Evolutionary conservation across 768 basidiomycete genomes (phyloP), one percentile per base, ranked within the genome.

Genomic region (Aureoboletus auriporus): DNA sequence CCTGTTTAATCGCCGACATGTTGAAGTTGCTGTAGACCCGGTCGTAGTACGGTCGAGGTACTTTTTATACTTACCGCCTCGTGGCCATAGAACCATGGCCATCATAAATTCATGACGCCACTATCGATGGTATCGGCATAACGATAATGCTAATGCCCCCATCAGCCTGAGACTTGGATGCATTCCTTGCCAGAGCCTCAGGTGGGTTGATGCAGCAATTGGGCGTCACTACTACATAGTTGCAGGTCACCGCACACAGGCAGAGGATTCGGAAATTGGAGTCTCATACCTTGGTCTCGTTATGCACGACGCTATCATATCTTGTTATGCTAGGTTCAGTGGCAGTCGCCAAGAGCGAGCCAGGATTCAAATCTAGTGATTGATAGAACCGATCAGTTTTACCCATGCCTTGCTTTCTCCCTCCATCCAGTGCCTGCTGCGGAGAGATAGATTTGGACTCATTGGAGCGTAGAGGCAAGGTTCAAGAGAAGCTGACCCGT

Each of bases 41-140:
- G 89, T 82, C 4, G 89, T 23, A 23, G 89, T 2, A 88, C 88
- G 62, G 81, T 89, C n/a, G 69, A 90, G 9, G 87, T 90, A 30
- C 68, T 90, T 23, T 23, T 23, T 23, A 23, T 23, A 23, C 20
- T 23, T 23, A 2, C 20, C 4, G 20, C 20, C 20, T 23, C 20
- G 20, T 23, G 20, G 20, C 20, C 20, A 23, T 23, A 23, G 20
- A 23, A 23, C 20, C 20, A 23, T 23, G 20, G 20, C 20, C 20
- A 23, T 23, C 20, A 23, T 23, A 23, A 23, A 23, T 23, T 23
- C 20, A 23, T 23, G 20, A 23, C 20, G 20, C 20, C 47, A 89
- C 90, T 61, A 74, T 89, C 50, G 83, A 87, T 55, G 77, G 90
- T 53, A 65, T 67, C 11, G 65, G 60, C 40, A 49, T 23, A 65